Evolutionary conservation across 1,284 basidiomycete species (phyloP), one percentile per base, ranked within the genome.

Genomic region (Gymnopus androsaceus): DNA sequence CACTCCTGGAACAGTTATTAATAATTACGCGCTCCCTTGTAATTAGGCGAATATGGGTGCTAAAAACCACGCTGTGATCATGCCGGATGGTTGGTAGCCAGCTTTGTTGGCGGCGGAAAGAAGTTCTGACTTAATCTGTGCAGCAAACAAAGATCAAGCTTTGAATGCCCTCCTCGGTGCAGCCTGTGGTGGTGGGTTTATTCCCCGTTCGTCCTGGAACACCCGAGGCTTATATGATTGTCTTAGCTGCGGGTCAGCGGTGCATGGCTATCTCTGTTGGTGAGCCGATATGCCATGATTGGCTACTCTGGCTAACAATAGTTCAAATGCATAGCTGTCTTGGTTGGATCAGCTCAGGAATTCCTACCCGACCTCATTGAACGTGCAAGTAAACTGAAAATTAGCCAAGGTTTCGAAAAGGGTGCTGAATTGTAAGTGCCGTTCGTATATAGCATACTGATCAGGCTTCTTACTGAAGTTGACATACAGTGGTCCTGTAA

Each of bases 241-340:
- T 21, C 41, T 34, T 30, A 53, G 51, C 51, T 19, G 51, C 51
- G n/a, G 51, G 51, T 17, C 51, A 53, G 38, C 28, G 51, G 14
- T 53, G 51, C 19, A 53, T 53, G 51, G 51, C 51, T 30, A 53
- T 53, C 21, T 45, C 41, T 11, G 51, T 53, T 23, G 51, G 51
- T 46, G 28, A 23, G 42, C 19, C 27, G 4, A 17, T 12, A 21
- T 42, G 11, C 19, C 4, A 15, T 41, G 21, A 41, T 21, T 45
- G 11, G 3, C 9, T 14, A n/a, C 19, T 19, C 6, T 25, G 11
- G 8, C 40, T 3, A 5, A 42, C 19, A 21, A 7, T 21, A 7
- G 14, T 42, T 25, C 23, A 28, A n/a, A 21, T 14, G 37, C 25
- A 19, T 17, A 53, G 51, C 42, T 25, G 17, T 53, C 8, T 34